Base-by-base conservation (phyloP, 331 rosid species). In the Saraca asoca region DNA sequence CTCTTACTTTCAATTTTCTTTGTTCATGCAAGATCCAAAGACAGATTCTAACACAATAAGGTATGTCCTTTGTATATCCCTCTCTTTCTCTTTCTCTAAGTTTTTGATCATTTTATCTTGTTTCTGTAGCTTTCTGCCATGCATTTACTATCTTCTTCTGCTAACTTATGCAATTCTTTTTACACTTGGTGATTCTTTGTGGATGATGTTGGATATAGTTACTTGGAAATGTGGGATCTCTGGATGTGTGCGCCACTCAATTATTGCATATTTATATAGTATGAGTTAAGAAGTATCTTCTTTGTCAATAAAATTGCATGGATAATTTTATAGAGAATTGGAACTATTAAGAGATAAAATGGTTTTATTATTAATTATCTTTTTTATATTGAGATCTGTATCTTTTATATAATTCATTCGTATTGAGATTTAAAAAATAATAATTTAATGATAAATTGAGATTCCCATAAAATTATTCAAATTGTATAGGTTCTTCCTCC, bases 11-110 rank as follows among this genome's bases (percentile, higher is more conserved):
- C 72, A 74, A 7, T 66, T 71, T 8, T 79, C 85, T 74, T 50
- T 83, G 91, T 88, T 91, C 91, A 91, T 91, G 95, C 97, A 85
- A 83, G 90, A 91, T 72, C 88, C 95, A 64, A 88, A 77, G 75
- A 77, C 74, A 68, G 63, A 76, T 79, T 85, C 95, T 14, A 78
- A 78, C 85, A 53, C 90, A 79, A 24, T 24, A 24, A 91, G 96
- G 97, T 91, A 78, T 68, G 75, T 61, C 61, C 51, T 50, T 20
- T 41, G 39, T 33, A 41, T 0, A 13, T 14, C 55, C 48, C 63
- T 64, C 58, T 55, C 67, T 39, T 37, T 49, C 51, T 42, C 43
- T 62, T 74, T 43, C 44, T 78, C 70, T 57, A 1, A 39, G 16
- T 48, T 12, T 60, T 20, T 34, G 12, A 51, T 18, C 12, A 12